These are phyloP conservation scores for Moringa oleifera DNA, from an alignment of 345 rosid species.

Conservation along the genomic window DNA sequence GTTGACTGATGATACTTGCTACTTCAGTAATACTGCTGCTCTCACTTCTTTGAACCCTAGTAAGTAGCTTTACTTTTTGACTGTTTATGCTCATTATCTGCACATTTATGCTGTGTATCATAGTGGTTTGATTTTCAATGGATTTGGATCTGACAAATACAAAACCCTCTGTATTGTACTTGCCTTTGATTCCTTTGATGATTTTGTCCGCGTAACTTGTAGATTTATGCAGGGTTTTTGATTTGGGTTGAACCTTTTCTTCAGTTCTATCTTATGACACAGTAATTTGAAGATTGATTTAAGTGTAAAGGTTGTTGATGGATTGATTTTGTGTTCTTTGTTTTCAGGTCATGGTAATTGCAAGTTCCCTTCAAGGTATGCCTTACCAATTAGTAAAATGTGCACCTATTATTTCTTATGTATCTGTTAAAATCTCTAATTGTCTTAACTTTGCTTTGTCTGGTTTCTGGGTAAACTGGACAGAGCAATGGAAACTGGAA, in stretches of 20 bases:
- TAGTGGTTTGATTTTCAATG: background rate
- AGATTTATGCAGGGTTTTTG: background rate
- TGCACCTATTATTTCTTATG: background rate
- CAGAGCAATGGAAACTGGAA: background rate
- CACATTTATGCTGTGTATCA: no score
- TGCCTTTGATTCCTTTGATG: background rate
- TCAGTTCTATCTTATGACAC: background rate
- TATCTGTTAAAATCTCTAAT: no score
- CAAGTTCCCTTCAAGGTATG: conserved; percentile 72
- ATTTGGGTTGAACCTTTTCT: no score
- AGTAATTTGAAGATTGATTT: conserved; percentile 3
- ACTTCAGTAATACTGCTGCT: conserved; percentile 65
- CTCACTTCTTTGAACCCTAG: conserved; percentile 74
- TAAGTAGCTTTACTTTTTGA: conserved; percentile 18
- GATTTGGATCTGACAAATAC: background rate
- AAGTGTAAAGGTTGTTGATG: background rate
- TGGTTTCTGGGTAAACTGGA: background rate
- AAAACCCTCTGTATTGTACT: no score
- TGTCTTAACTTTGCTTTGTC: background rate
- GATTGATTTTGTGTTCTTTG: conserved; percentile 1
- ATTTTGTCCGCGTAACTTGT: background rate
- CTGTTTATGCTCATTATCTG: no score
- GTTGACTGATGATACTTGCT: conserved; percentile 62
- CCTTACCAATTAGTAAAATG: no score
- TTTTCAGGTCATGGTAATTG: conserved; percentile 67